Base-by-base conservation (phyloP, 2,329 filamentous ascomycete genomes). In the Sporothrix mexicana region DNA sequence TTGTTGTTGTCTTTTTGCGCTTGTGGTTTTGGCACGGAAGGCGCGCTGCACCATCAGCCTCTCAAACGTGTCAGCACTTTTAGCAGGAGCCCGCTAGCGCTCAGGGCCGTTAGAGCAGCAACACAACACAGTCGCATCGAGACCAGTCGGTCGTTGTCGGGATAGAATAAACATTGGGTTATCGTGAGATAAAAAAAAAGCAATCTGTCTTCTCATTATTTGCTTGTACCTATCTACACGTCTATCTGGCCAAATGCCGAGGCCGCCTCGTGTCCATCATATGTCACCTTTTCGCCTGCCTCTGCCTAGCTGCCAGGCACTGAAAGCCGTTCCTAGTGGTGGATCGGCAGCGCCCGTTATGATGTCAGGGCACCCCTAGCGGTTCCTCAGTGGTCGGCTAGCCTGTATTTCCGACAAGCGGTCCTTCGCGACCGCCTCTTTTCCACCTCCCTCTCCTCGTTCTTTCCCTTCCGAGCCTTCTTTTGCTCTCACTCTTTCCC, bases 291-390 rank as follows among this genome's bases (percentile, higher is more conserved):
- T 36, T 36, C 30, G 30, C 30, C 30, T 36, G 30, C 30, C 30
- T 36, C 30, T 36, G 30, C 30, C 30, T 36, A 36, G 30, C 30
- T 36, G 30, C 30, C 41, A 47, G 61, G 61, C 45, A 51, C 47
- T 9, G 17, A n/a, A 36, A 3, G 47, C 13, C 66, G 47, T 23
- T 41, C 13, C 61, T 25, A 66, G 43, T 23, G 15, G 64, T 67
- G 64, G 64, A 67, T 67, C 64, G 45, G 64, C 45, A 67, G 64
- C 15, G 64, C 20, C 45, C 45, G 45, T 36, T 49, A 67, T 67
- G 64, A 67, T 67, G 64, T 67, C 64, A 67, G 64, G 64, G 41
- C 41, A 23, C 23, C 23, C 20, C n/a, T 66, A 66, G 61, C 61
- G 61, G 61, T 45, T 12, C 51, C 20, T 4, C 51, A 25, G 59